phyloP scores from a whole-genome alignment of 2,329 filamentous ascomycete genomes.

The Emydomyces testavorans region DNA sequence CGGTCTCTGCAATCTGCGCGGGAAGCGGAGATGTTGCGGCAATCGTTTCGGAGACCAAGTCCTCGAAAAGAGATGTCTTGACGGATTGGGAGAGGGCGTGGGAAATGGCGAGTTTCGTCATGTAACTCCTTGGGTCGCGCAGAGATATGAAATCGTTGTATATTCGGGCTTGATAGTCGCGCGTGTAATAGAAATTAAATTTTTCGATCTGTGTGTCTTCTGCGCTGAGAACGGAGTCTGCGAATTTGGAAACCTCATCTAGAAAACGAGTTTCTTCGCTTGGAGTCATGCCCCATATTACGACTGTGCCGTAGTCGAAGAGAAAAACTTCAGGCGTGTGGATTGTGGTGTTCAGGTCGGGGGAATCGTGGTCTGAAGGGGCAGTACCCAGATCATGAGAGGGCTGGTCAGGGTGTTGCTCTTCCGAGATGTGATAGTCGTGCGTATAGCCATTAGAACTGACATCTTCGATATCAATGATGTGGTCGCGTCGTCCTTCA shows the following conservation, averaged over 20 bases:
- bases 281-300: slow-evolving; percentile 97
- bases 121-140: slow-evolving; percentile 88
- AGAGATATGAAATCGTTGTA: slow-evolving; percentile 99
- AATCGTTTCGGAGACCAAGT: slow-evolving; percentile 86
- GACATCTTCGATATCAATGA: slow-evolving; percentile 50
- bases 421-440: slow-evolving; percentile 22
- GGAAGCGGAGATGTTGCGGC: slow-evolving; percentile 88
- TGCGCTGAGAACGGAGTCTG: slow-evolving; percentile 73
- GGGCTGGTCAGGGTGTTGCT: slow-evolving; percentile 13
- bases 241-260: slow-evolving; percentile 89
- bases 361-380: slow-evolving; percentile 30
- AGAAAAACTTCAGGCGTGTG: slow-evolving; percentile 92
- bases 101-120: slow-evolving; percentile 94
- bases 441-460: slow-evolving; percentile 18
- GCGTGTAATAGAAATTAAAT: slow-evolving; percentile 99
- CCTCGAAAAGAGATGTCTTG: slow-evolving; percentile 95
- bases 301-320: slow-evolving; percentile 94
- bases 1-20: slow-evolving; percentile 80
- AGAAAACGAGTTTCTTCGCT: slow-evolving; percentile 80
- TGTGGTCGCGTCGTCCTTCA: slow-evolving; percentile 49
- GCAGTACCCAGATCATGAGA: slow-evolving; percentile 16
- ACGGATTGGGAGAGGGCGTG: slow-evolving; percentile 93
- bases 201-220: slow-evolving; percentile 92
- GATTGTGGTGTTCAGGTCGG: slow-evolving; percentile 74
- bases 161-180: slow-evolving; percentile 93